These are phyloP conservation scores for Erysimum pusillum DNA, from an alignment of 441 rosid genomes.

Conservation along the genomic window DNA sequence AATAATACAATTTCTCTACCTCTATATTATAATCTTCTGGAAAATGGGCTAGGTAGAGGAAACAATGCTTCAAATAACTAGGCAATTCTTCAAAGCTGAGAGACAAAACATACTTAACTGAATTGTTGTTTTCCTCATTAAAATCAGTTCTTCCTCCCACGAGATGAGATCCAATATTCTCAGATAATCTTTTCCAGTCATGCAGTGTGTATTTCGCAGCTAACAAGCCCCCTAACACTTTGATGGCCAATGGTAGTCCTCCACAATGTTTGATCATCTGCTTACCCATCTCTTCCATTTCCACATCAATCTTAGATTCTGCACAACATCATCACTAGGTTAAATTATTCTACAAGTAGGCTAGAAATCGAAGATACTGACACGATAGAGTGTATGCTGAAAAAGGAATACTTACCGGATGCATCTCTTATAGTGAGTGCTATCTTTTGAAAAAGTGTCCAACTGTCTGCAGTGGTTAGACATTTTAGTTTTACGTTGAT, in stretches of 20 bases:
- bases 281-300: constrained; percentile 28
- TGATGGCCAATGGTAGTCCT: constrained; percentile 30
- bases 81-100: no score
- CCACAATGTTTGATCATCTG: constrained; percentile 36
- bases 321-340: background rate
- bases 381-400: no score
- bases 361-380: no score
- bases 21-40: constrained; percentile 38
- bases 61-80: no score
- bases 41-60: constrained; percentile 26
- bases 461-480: constrained; percentile 41
- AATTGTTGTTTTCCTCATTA: no score
- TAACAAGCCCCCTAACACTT: constrained; percentile 27
- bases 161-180: constrained; percentile 1
- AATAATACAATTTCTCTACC: background rate
- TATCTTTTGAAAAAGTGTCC: constrained; percentile 28
- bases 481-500: no score
- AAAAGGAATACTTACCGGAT: no score
- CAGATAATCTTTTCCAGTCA: constrained; percentile 17
- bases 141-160: no score
- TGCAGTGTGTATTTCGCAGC: background rate
- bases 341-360: background rate
- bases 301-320: background rate
- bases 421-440: no score
- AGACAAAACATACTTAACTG: no score